Evolutionary conservation across 441 rosid genomes (phyloP).

Genomic region (Gossypium armourianum): DNA sequence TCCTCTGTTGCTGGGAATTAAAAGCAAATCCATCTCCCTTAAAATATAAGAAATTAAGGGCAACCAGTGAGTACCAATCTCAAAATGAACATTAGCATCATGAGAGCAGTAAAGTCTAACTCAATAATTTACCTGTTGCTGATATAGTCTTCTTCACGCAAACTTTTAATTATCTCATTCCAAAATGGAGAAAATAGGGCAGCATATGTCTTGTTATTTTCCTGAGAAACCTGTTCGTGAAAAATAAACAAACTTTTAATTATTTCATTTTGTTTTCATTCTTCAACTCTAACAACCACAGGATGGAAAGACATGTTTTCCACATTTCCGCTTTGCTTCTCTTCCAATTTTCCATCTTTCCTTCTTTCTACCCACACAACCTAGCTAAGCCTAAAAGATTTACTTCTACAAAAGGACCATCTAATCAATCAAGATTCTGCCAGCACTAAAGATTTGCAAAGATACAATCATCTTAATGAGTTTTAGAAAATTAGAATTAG

Average conservation of each 20-base stretch:
- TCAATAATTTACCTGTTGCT: slow-evolving; percentile 58
- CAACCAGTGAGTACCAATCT: background rate
- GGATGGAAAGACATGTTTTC: background rate
- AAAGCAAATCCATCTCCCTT: slow-evolving; percentile 97
- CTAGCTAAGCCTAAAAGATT: background rate
- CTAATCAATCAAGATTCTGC: background rate
- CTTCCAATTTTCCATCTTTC: background rate
- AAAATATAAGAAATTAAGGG: slow-evolving; percentile 18
- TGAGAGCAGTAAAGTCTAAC: slow-evolving; percentile 17
- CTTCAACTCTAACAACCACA: background rate
- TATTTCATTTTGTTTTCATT: background rate
- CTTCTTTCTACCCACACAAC: background rate
- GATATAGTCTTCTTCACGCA: slow-evolving; percentile 93
- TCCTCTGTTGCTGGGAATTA: slow-evolving; percentile 84
- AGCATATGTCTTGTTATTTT: slow-evolving; percentile 67
- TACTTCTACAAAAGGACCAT: background rate
- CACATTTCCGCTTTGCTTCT: background rate
- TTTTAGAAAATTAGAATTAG: background rate
- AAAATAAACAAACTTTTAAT: slow-evolving; percentile 1
- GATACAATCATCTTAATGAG: background rate
- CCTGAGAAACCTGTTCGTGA: slow-evolving; percentile 53
- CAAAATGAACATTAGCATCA: slow-evolving; percentile 7
- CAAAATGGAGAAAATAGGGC: slow-evolving; percentile 93
- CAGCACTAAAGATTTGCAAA: background rate
- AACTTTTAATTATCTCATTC: slow-evolving; percentile 93